Evolutionary conservation across 139 green algal genomes (phyloP).

Genomic region (Haematococcus sp.): DNA sequence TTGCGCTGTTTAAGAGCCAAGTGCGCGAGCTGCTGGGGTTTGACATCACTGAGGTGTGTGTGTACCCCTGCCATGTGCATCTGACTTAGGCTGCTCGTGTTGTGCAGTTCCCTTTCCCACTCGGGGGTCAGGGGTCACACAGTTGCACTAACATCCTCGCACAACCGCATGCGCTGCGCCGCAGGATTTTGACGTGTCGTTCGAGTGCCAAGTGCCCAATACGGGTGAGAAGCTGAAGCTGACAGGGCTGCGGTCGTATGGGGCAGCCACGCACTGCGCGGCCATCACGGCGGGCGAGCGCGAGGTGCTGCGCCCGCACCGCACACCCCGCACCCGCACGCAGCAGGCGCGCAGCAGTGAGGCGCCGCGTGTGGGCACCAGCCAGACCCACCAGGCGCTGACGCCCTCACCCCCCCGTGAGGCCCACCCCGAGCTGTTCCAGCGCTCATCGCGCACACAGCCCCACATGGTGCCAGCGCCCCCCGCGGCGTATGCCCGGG

Average conservation of each 20-base stretch:
- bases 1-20: slow-evolving; percentile 1
- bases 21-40: slow-evolving; percentile 8
- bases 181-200: slow-evolving; percentile 6
- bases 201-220: slow-evolving; percentile 6
- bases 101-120: too few species aligned
- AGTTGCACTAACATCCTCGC: too few species aligned
- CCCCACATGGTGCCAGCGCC: too few species aligned
- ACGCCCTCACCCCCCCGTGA: too few species aligned
- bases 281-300: slow-evolving; percentile 1
- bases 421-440: too few species aligned
- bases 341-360: too few species aligned
- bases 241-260: neutral
- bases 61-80: neutral
- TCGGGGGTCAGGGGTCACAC: too few species aligned
- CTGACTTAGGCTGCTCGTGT: neutral
- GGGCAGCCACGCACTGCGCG: slow-evolving; percentile 6
- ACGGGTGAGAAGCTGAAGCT: slow-evolving; percentile 12
- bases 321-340: too few species aligned
- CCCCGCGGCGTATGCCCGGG: too few species aligned
- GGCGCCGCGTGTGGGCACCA: too few species aligned
- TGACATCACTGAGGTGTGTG: neutral
- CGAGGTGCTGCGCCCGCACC: neutral
- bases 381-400: too few species aligned
- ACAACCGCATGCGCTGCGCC: neutral
- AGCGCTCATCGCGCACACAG: too few species aligned